These are phyloP conservation scores for Kingdonia uniflora DNA, from an alignment of 164 flowering plant genomes.

Conservation along the genomic window DNA sequence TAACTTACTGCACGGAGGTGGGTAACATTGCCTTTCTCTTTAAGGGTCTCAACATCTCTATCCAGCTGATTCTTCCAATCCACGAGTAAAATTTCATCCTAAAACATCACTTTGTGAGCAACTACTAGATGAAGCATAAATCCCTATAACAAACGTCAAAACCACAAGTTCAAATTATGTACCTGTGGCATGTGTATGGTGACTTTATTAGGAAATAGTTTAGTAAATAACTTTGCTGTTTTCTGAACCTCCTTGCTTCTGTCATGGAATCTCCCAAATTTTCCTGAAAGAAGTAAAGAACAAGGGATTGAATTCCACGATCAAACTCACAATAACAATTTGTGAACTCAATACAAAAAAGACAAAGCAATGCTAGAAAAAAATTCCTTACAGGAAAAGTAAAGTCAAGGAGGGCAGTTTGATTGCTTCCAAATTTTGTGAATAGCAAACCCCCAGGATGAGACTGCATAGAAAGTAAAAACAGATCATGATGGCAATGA, in stretches of 20 bases:
- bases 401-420: conserved; percentile 79
- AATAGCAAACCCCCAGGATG: conserved; percentile 32
- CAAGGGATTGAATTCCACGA: background rate
- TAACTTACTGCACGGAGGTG: conserved; percentile 44
- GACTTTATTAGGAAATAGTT: conserved; percentile 84
- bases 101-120: conserved; percentile 7
- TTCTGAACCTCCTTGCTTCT: conserved; percentile 71
- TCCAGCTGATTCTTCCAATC: conserved; percentile 84
- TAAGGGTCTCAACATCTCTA: conserved; percentile 75
- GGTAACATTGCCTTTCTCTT: conserved; percentile 59
- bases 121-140: background rate
- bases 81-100: conserved; percentile 72
- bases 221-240: conserved; percentile 53
- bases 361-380: background rate
- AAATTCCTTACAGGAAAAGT: background rate
- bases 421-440: conserved; percentile 85
- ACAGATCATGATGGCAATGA: background rate
- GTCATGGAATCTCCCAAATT: conserved; percentile 84
- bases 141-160: background rate
- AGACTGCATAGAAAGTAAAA: background rate
- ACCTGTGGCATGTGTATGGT: conserved; percentile 90
- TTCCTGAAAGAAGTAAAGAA: conserved; percentile 45
- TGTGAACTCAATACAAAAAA: background rate
- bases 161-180: conserved; percentile 1
- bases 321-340: background rate